Conservation (phyloP, 2,329 filamentous ascomycete genomes). For the Juglanconis juglandina region DNA sequence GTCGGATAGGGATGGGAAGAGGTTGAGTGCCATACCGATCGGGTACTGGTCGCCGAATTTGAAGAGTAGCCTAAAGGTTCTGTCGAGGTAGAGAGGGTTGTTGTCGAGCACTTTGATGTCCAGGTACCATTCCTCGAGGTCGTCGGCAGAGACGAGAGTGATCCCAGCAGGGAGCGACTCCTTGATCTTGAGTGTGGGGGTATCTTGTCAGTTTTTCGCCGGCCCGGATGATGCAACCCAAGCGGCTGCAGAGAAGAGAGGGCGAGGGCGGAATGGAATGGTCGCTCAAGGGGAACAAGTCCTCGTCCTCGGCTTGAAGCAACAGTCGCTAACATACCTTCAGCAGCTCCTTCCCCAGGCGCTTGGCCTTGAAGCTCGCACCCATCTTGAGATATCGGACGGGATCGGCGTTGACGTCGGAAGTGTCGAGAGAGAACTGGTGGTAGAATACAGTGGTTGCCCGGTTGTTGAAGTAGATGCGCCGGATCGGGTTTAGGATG, state of each 20-base stretch:
- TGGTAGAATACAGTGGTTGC: not conserved
- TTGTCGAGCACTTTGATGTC: constrained; percentile 87
- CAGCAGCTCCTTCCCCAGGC: constrained; percentile 56
- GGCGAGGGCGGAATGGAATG: not conserved
- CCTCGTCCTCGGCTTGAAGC: not conserved
- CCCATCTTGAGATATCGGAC: constrained; percentile 28
- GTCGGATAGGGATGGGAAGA: not conserved
- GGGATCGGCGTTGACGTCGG: not conserved
- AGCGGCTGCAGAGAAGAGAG: not conserved
- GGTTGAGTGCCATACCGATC: constrained; percentile 62
- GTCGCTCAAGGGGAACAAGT: not conserved
- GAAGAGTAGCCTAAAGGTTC: constrained; percentile 84
- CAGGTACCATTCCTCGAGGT: constrained; percentile 85
- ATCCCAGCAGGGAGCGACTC: constrained; percentile 66
- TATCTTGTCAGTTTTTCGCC: not conserved
- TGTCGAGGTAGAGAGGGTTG: constrained; percentile 80
- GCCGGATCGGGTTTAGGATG: too few relatives aligned
- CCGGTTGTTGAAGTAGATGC: not conserved
- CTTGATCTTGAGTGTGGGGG: constrained; percentile 43
- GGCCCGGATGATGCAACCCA: not conserved
- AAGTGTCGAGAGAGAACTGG: not conserved
- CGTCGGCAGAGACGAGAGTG: constrained; percentile 73
- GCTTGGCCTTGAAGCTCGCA: constrained; percentile 51
- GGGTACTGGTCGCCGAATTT: constrained; percentile 81
- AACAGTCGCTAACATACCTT: constrained; percentile 41